Conservation (phyloP, 2,329 filamentous ascomycete species). For the Ascochyta clinopodiicola region DNA sequence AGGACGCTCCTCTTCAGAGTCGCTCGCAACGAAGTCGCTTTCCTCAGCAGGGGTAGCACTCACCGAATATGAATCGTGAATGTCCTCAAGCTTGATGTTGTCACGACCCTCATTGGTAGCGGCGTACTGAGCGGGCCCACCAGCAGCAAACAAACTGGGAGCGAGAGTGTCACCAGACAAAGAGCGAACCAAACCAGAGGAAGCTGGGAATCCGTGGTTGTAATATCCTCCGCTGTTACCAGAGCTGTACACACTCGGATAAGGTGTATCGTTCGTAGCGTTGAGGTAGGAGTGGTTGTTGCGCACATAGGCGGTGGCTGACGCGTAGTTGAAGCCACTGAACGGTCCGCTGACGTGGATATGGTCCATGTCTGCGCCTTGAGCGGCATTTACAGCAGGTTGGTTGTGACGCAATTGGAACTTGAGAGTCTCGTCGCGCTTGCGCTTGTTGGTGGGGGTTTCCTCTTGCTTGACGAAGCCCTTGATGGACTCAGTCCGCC, state of each 20-base stretch:
- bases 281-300: neutral
- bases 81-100: neutral
- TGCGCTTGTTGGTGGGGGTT: slow-evolving; percentile 1
- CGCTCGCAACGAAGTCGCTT: slow-evolving; percentile 24
- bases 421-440: neutral
- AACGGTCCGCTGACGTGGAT: slow-evolving; percentile 1
- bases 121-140: neutral
- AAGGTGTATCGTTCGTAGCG: neutral
- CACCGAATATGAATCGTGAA: slow-evolving; percentile 3
- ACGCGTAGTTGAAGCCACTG: neutral
- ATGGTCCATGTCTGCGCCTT: slow-evolving; percentile 3
- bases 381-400: neutral
- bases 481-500: neutral
- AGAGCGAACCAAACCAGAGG: neutral
- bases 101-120: neutral
- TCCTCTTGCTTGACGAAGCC: neutral
- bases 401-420: neutral
- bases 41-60: slow-evolving; percentile 21
- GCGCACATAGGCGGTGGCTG: neutral
- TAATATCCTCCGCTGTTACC: neutral
- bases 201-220: neutral
- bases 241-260: neutral
- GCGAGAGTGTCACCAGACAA: neutral
- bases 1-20: slow-evolving; percentile 17
- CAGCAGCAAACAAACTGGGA: neutral